Conservation (phyloP, 495 filamentous ascomycete species). For the Jackrogersella minutella region DNA sequence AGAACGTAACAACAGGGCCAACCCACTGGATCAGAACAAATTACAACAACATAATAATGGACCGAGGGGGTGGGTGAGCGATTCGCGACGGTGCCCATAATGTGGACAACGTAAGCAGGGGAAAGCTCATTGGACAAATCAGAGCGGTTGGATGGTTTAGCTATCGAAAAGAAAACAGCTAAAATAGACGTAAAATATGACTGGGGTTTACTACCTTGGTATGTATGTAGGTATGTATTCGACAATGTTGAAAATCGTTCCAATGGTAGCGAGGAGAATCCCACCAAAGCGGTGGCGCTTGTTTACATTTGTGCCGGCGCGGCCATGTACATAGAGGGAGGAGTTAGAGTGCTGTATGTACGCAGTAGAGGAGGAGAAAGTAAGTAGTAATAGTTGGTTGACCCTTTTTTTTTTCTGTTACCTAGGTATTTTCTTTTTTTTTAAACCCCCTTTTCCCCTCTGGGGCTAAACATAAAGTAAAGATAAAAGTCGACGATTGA, state of each 20-base stretch:
- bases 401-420: background rate
- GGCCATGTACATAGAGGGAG: background rate
- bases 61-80: constrained; percentile 35
- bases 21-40: constrained; percentile 32
- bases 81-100: constrained; percentile 33
- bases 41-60: constrained; percentile 24
- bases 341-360: background rate
- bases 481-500: constrained; percentile 38
- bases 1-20: constrained; percentile 30
- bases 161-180: constrained; percentile 19
- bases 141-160: background rate
- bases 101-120: constrained; percentile 35
- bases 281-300: constrained; percentile 6
- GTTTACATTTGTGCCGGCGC: constrained; percentile 4
- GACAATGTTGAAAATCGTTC: background rate
- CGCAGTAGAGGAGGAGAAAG: background rate
- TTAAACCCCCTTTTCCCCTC: constrained; percentile 9
- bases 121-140: constrained; percentile 26
- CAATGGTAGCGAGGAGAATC: constrained; percentile 2
- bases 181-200: constrained; percentile 34
- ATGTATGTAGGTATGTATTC: background rate
- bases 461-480: constrained; percentile 19
- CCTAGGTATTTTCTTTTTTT: background rate
- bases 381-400: background rate
- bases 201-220: constrained; percentile 14